Conservation (phyloP, 1,284 basidiomycete species). For the Phylloboletellus chloephorus region DNA sequence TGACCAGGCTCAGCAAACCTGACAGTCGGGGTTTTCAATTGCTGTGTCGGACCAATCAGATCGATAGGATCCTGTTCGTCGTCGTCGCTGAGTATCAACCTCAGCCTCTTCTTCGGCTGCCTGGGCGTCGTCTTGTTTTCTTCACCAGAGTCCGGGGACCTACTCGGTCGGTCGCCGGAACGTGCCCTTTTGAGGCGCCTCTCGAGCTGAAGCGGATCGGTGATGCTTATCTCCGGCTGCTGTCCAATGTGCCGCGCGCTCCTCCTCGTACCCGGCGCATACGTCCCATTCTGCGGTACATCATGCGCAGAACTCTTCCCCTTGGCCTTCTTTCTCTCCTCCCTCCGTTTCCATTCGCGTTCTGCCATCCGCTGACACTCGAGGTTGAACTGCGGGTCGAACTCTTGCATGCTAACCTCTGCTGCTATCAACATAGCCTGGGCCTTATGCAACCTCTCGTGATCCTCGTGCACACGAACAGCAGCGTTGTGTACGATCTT, state of each 20-base stretch:
- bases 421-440: conserved; percentile 88
- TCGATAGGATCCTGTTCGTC: conserved; percentile 46
- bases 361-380: conserved; percentile 89
- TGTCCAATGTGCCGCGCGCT: conserved; percentile 70
- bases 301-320: conserved; percentile 31
- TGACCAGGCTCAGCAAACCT: conserved; percentile 37
- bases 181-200: conserved; percentile 67
- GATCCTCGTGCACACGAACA: conserved; percentile 59
- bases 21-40: conserved; percentile 34
- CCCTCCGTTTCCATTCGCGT: conserved; percentile 68
- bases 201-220: conserved; percentile 68
- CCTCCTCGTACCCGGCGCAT: conserved; percentile 46
- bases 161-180: conserved; percentile 51
- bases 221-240: conserved; percentile 62
- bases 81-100: conserved; percentile 42
- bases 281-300: conserved; percentile 27
- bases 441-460: conserved; percentile 75
- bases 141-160: conserved; percentile 52
- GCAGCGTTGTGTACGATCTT: conserved; percentile 89
- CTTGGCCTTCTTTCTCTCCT: conserved; percentile 49
- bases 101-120: conserved; percentile 50
- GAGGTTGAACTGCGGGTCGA: conserved; percentile 75
- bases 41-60: conserved; percentile 33
- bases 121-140: conserved; percentile 37
- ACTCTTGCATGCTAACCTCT: conserved; percentile 83